Evolutionary conservation across 345 rosid species (phyloP), one percentile per base, ranked within the genome.

Genomic region (Salix udensis): DNA sequence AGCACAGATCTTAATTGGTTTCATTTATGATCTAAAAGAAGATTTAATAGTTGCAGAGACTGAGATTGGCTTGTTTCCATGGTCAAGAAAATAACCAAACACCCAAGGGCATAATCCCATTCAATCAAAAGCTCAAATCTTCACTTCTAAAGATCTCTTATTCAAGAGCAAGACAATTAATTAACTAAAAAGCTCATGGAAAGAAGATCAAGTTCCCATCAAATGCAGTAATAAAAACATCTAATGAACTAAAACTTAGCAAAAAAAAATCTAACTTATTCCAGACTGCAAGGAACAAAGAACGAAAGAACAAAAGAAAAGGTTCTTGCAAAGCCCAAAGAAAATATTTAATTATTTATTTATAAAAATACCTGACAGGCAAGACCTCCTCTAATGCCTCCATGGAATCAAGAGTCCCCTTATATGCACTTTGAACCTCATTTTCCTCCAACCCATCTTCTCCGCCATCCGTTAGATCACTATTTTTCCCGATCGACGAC

Each of bases 401-500:
- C 81, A 82, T 67, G 31, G 80, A 48, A 64, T 81, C 80, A 21
- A 81, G 37, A 14, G 74, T 21, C 34, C 81, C 81, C 37, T 67
- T 71, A 61, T 7, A 82, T 37, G 69, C 44, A 67, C 84, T 82
- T n/a, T 82, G 79, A 16, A 82, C 84, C 70, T 81, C 81, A 65
- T 77, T 73, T 42, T 74, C 84, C 21, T 70, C 78, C 64, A 23
- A 10, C 28, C 73, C 80, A 11, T 40, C n/a, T 3, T 36, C 65
- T 21, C 75, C 84, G 8, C 76, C 78, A 52, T 66, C 79, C 30
- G 80, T 67, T 15, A 76, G 74, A 77, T 81, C 80, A 72, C 84
- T 82, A 21, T 82, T 67, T 30, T 70, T 78, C 40, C 84, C 84
- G 62, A 82, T 78, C 6, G 84, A 82, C 6, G 84, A 81, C 23